These are phyloP conservation scores for Talaromyces nanjingensis DNA, from an alignment of 495 filamentous ascomycete genomes.

Conservation along the genomic window DNA sequence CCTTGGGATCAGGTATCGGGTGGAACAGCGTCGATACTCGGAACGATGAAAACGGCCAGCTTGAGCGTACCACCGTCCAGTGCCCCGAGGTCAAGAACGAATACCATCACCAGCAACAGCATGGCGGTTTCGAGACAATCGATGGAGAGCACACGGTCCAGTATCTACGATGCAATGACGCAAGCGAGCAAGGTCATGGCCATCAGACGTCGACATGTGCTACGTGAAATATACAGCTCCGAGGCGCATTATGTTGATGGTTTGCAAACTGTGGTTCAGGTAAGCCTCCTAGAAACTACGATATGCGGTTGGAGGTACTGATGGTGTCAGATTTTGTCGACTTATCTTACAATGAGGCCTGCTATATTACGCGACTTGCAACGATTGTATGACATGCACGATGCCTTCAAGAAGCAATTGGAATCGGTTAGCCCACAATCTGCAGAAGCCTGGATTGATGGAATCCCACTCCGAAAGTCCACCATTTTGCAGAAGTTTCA, in stretches of 20 bases:
- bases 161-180: constrained; percentile 51
- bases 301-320: neutral
- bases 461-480: neutral
- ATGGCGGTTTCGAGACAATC: constrained; percentile 61
- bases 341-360: constrained; percentile 24
- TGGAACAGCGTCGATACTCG: constrained; percentile 67
- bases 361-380: constrained; percentile 40
- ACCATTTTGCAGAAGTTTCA: constrained; percentile 20
- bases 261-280: constrained; percentile 77
- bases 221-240: constrained; percentile 77
- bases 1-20: constrained; percentile 52
- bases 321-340: constrained; percentile 26
- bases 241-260: constrained; percentile 88
- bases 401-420: constrained; percentile 21
- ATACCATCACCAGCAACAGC: constrained; percentile 54
- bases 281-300: constrained; percentile 32
- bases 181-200: constrained; percentile 64
- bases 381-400: constrained; percentile 37
- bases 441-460: neutral
- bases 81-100: constrained; percentile 51
- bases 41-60: constrained; percentile 69
- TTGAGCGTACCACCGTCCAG: constrained; percentile 65
- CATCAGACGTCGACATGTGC: constrained; percentile 63
- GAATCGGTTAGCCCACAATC: constrained; percentile 6
- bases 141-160: constrained; percentile 55